Base-by-base conservation (phyloP, 108 stramenopile species). In the Mediolabrus comicus region DNA sequence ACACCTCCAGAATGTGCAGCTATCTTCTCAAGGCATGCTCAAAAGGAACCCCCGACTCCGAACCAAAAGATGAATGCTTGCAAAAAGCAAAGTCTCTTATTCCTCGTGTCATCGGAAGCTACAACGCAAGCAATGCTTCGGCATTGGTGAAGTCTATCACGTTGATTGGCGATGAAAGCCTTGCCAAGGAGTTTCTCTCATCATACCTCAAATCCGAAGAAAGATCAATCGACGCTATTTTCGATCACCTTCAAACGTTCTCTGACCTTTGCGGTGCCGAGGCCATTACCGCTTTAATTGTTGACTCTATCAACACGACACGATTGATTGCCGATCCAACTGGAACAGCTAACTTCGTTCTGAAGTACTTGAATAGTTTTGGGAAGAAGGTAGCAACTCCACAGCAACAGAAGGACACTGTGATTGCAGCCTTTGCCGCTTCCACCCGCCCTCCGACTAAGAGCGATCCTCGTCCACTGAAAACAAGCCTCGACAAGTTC, bases 1-100 rank as follows among this genome's bases (percentile, higher is more conserved):
- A 71, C 30, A 30, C 39, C 1, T 64, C 61, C 14, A 71, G 39
- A 19, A 71, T 71, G 69, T 49, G 36, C 28, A 16, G n/a, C 11
- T 71, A 71, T 38, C 62, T 64, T 29, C n/a, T 52, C 43, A 53
- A 46, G 43, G 62, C 62, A 53, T 64, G 62, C 41, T 14, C 17
- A 24, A 16, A 46, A 54, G 43, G 51, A 54, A 64, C 62, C 13
- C 26, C 19, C 16, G 62, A 71, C 52, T 71, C 62, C 17, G 69
- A 63, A 24, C 19, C 43, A 19, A 25, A 27, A 13, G 56, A 64
- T 26, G 62, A 52, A 46, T 71, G 62, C 16, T 1, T 35, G 34
- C 25, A 55, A 27, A 54, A 62, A 27, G 49, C 53, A 14, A 62
- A 62, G 13, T 26, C 13, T 53, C 25, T 52, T 43, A 26, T 62